Evolutionary conservation across 257 asterid genomes (phyloP).

Genomic region (Lithospermum erythrorhizon): DNA sequence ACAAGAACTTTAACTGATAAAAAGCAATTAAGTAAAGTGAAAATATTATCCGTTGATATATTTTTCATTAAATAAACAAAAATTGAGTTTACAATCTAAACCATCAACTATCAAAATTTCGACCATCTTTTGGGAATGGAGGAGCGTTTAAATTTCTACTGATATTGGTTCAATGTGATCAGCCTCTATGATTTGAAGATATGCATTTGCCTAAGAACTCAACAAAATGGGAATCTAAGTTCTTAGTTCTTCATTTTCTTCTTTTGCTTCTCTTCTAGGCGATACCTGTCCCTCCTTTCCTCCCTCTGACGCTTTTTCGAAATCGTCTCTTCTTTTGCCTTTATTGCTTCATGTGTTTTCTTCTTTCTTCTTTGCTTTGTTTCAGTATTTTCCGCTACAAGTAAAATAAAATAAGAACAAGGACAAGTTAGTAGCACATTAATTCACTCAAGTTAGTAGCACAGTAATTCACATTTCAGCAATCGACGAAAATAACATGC

Average conservation of each 20-base stretch:
- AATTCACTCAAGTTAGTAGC: constrained; percentile 2
- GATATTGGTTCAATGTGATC: too few relatives aligned
- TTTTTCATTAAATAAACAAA: too few relatives aligned
- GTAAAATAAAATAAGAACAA: neutral
- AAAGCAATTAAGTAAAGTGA: too few relatives aligned
- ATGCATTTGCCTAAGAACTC: too few relatives aligned
- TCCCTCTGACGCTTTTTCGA: constrained; percentile 78
- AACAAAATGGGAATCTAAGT: constrained; percentile 10
- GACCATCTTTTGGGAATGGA: too few relatives aligned
- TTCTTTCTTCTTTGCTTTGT: constrained; percentile 47
- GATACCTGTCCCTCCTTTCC: constrained; percentile 70
- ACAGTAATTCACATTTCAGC: neutral
- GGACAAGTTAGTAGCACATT: too few relatives aligned
- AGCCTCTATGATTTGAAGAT: neutral
- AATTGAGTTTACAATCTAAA: too few relatives aligned
- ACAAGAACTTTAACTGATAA: too few relatives aligned
- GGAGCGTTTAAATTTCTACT: too few relatives aligned
- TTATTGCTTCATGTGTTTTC: constrained; percentile 45
- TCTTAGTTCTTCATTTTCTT: constrained; percentile 45
- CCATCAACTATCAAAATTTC: too few relatives aligned
- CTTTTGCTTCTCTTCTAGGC: constrained; percentile 55
- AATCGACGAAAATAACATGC: neutral
- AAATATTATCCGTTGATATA: too few relatives aligned
- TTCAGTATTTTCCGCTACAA: constrained; percentile 56
- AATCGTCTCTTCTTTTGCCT: constrained; percentile 65